Percentiles rank a stretch among this genome's conserved stretches.
phyloP scores from a whole-genome alignment of 1,284 basidiomycete species.

The Fomitopsis betulina region DNA sequence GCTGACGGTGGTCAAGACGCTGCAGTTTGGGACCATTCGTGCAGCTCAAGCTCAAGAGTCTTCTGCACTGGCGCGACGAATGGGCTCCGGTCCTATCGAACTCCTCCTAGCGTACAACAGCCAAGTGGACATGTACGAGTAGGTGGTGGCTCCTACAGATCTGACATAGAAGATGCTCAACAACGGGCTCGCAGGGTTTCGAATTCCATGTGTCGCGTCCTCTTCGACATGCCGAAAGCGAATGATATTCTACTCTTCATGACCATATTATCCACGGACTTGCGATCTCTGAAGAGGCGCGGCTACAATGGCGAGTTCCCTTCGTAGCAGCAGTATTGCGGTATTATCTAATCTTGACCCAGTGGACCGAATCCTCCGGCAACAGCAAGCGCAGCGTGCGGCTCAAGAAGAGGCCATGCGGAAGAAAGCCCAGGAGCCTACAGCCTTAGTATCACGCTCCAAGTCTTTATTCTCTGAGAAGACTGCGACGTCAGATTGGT shows the following conservation, averaged over 20 bases:
- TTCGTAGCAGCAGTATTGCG: conserved; percentile 23
- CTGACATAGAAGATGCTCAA: not conserved
- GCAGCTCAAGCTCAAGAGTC: conserved; percentile 58
- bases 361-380: conserved; percentile 88
- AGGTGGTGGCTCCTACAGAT: conserved; percentile 28
- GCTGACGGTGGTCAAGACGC: conserved; percentile 54
- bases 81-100: conserved; percentile 59
- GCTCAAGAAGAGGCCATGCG: conserved; percentile 47
- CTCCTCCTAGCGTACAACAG: conserved; percentile 74
- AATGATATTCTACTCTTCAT: conserved; percentile 87
- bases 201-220: conserved; percentile 68
- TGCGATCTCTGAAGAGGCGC: conserved; percentile 79
- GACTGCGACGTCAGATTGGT: not conserved
- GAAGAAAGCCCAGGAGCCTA: conserved; percentile 11
- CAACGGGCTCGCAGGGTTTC: conserved; percentile 56
- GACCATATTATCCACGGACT: conserved; percentile 89
- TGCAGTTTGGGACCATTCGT: conserved; percentile 46
- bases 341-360: too few relatives aligned
- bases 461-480: not conserved
- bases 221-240: conserved; percentile 72
- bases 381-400: conserved; percentile 73
- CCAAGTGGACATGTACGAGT: conserved; percentile 92
- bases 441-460: conserved; percentile 6
- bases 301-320: conserved; percentile 71
- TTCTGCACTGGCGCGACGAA: conserved; percentile 69